phyloP scores from a whole-genome alignment of 1,139 yeast species.

The Yamadazyma oceani region DNA sequence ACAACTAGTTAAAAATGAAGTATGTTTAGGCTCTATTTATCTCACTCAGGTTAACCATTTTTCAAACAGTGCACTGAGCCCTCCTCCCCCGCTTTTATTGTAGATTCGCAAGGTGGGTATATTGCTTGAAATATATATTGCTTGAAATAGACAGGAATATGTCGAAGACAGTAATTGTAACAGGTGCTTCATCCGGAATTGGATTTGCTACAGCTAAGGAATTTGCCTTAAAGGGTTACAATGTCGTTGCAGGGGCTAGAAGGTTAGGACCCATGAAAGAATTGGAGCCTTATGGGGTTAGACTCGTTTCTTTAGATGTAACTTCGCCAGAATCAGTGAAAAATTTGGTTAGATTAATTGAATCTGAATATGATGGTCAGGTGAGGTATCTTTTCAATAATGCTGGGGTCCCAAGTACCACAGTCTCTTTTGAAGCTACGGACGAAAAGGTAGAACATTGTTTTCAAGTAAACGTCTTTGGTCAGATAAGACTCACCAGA shows the following conservation, averaged over 20 bases:
- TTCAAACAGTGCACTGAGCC: too few species aligned
- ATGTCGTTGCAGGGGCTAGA: conserved; percentile 66
- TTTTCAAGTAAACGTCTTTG: conserved; percentile 62
- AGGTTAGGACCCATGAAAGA: conserved; percentile 62
- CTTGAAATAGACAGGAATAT: conserved; percentile 56
- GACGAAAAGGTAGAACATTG: conserved; percentile 50
- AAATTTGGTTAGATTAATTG: conserved; percentile 42
- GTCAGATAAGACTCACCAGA: conserved; percentile 57
- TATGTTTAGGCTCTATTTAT: too few species aligned
- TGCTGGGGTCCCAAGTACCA: conserved; percentile 61
- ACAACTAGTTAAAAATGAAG: too few species aligned
- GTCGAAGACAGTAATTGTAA: conserved; percentile 66
- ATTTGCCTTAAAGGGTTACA: conserved; percentile 60
- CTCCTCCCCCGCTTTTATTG: too few species aligned
- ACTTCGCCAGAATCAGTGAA: conserved; percentile 50
- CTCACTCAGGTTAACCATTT: too few species aligned
- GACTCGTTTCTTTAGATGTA: conserved; percentile 37
- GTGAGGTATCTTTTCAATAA: conserved; percentile 67
- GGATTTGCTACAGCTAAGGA: conserved; percentile 69
- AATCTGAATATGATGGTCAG: conserved; percentile 35
- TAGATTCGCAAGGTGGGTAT: conserved; percentile 1
- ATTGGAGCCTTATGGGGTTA: conserved; percentile 39
- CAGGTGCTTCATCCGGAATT: conserved; percentile 84
- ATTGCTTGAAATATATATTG: conserved; percentile 51
- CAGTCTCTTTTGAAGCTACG: conserved; percentile 60